Evolutionary conservation across 1,284 basidiomycete species (phyloP).

Genomic region (Sparassis latifolia): DNA sequence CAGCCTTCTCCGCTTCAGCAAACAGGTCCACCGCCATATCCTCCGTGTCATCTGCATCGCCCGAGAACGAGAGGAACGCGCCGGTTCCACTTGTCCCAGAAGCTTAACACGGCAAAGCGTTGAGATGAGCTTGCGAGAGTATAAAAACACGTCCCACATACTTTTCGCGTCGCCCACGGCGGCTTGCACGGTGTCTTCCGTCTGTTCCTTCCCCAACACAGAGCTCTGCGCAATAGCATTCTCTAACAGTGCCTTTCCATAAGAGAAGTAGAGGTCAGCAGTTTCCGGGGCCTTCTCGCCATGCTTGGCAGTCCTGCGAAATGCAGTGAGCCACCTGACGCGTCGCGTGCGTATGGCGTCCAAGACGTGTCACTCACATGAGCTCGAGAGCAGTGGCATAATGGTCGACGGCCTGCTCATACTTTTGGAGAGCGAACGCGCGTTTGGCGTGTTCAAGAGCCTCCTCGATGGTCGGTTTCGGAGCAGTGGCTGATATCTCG

Average conservation of each 20-base stretch:
- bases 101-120: not conserved
- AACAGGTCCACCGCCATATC: constrained; percentile 57
- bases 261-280: constrained; percentile 80
- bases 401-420: constrained; percentile 78
- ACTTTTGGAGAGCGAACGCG: constrained; percentile 83
- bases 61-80: constrained; percentile 68
- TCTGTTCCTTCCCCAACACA: constrained; percentile 80
- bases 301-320: constrained; percentile 56
- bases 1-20: constrained; percentile 41
- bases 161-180: constrained; percentile 35
- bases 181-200: constrained; percentile 46
- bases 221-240: constrained; percentile 77
- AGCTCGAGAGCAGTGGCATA: constrained; percentile 83
- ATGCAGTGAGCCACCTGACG: not conserved
- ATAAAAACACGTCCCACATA: constrained; percentile 8
- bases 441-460: constrained; percentile 72
- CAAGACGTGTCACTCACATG: constrained; percentile 45
- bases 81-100: constrained; percentile 33
- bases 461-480: constrained; percentile 38
- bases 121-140: not conserved
- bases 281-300: constrained; percentile 73
- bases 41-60: constrained; percentile 58
- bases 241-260: constrained; percentile 84
- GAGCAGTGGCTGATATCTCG: constrained; percentile 9
- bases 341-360: not conserved